Evolutionary conservation across 257 asterid species (phyloP).

Genomic region (Linderniella brevidens): DNA sequence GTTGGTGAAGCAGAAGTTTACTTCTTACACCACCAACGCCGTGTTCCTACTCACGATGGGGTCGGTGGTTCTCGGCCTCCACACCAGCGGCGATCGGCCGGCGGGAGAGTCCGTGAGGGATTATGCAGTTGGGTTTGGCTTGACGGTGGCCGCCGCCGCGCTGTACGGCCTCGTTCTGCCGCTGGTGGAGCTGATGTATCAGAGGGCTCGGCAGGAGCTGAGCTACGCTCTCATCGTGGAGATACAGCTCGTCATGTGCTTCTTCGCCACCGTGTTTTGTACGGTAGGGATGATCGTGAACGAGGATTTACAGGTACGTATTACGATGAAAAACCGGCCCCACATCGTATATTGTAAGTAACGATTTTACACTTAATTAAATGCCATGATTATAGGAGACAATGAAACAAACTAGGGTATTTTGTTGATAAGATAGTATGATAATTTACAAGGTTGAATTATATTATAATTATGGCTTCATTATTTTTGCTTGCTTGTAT

Average conservation of each 20-base stretch:
- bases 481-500: too few relatives aligned
- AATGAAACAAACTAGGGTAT: too few relatives aligned
- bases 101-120: conserved; percentile 20
- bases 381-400: too few relatives aligned
- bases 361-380: background rate
- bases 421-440: too few relatives aligned
- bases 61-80: conserved; percentile 24
- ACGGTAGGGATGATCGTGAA: conserved; percentile 26
- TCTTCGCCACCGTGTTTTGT: conserved; percentile 22
- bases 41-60: conserved; percentile 26
- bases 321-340: too few relatives aligned
- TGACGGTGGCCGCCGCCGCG: conserved; percentile 31
- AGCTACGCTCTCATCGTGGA: conserved; percentile 19
- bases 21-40: conserved; percentile 26
- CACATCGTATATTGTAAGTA: too few relatives aligned
- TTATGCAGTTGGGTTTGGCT: conserved; percentile 20
- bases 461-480: too few relatives aligned
- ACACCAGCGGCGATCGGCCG: conserved; percentile 24
- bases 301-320: conserved; percentile 27
- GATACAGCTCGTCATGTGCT: conserved; percentile 25
- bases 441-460: too few relatives aligned
- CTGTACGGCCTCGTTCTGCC: conserved; percentile 27
- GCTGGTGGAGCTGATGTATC: conserved; percentile 21
- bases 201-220: conserved; percentile 15
- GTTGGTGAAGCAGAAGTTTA: conserved; percentile 24